Evolutionary conservation across 169 alveolate species (phyloP), one percentile per base, ranked within the genome.

Genomic region (Eimeria necatrix): DNA sequence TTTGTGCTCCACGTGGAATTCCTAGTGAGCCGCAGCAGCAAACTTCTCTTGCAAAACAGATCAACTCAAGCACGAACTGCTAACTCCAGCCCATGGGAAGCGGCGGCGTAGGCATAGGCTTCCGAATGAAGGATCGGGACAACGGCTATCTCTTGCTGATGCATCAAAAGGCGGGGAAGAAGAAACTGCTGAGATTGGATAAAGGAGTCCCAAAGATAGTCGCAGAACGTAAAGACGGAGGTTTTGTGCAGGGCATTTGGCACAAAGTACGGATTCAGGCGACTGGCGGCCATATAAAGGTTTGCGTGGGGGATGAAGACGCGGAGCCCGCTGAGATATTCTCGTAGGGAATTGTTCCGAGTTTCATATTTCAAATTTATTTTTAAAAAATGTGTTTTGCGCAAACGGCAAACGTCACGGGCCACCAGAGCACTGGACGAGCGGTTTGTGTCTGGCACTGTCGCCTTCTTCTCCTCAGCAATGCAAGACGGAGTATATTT

Each of bases 391-490:
- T 56, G 53, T 26, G 18, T 68, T 61, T n/a, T n/a, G 22, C n/a
- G n/a, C 76, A 0, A 2, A 78, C 22, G 87, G n/a, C 48, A 68
- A 90, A 26, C 81, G 2, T 32, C 41, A 2, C 41, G 41, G 41
- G 41, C 2, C 41, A 32, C 41, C 94, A 97, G 98, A 59, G 98
- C 97, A 26, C 91, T 98, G 87, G 99, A 98, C 96, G 98, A 97
- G 92, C 94, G 98, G 14, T 97, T 98, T 73, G 80, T 97, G 88
- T 96, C 97, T 74, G 99, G 99, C 22, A 95, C 97, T 20, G 97
- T 98, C 56, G 99, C 98, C 8, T 96, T 98, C 78, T 98, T 97
- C 91, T 96, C 98, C 14, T 97, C 97, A 74, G 98, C 98, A 51
- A 95, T 97, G 93, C 97, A 97, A 4, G 98, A 97, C 46, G 98